Base-by-base conservation (phyloP, 1,284 basidiomycete genomes). In the Boletus semigastroideus region DNA sequence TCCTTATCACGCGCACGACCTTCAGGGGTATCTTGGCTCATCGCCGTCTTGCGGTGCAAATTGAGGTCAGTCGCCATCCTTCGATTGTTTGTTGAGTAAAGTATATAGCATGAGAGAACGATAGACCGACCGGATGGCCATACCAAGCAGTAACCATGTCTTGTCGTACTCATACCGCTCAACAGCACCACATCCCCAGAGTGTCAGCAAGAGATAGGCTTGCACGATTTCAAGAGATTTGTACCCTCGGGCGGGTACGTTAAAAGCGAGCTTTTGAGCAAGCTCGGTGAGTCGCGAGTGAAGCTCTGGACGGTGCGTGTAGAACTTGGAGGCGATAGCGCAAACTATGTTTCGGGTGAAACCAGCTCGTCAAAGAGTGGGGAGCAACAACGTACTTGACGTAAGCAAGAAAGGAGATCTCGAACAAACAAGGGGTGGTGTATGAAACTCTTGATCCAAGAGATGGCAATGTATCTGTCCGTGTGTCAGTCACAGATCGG, bases 31-130 rank as follows among this genome's bases (percentile, higher is more conserved):
- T 90, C 85, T n/a, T 81, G 75, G 51, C 82, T 83, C 28, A 83
- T 75, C 5, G 86, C 75, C 4, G 88, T 90, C 68, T 97, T 95
- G 53, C 96, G 86, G 68, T 98, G 94, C 46, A 99, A 72, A 68
- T 98, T 98, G 45, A 99, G 76, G 71, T 99, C 96, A 16, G 92
- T 96, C 5, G 91, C 96, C 90, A 98, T 95, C 53, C 94, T 89
- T 61, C 25, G 47, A 55, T 50, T 27, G 16, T 42, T 25, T 36
- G 54, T 64, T 41, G 60, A 46, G 30, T 20, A 42, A 42, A 25
- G 33, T 9, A 36, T 16, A 27, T 34, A n/a, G 12, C 40, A 7
- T 2, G 19, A 48, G 7, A 41, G 25, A 19, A 50, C 46, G 31
- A 38, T 17, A 39, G 51, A 61, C 57, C 5, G n/a, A 88, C 87